phyloP scores from a whole-genome alignment of 495 filamentous ascomycete genomes.

The Hypoxylon rickii region DNA sequence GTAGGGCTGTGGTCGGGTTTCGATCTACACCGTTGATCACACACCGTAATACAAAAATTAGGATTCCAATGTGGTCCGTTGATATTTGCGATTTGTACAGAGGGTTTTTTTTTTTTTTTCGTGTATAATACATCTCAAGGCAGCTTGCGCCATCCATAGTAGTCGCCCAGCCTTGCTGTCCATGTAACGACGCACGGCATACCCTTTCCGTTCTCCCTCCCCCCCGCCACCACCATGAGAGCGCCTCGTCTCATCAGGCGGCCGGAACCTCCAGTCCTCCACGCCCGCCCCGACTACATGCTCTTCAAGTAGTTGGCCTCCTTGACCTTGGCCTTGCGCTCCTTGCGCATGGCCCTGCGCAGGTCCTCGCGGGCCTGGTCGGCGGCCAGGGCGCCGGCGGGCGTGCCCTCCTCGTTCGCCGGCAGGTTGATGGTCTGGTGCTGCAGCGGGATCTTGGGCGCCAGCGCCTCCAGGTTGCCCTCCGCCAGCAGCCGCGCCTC shows the following conservation, averaged over 20 bases:
- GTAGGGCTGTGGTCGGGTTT: no score
- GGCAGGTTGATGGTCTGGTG: conserved; percentile 87
- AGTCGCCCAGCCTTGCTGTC: no score
- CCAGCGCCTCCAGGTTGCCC: conserved; percentile 65
- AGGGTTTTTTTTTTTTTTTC: no score
- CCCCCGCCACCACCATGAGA: background rate
- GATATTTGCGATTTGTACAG: background rate
- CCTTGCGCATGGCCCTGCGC: conserved; percentile 69
- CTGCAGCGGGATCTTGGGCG: conserved; percentile 76
- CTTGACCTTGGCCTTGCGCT: conserved; percentile 80
- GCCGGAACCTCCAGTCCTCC: no score
- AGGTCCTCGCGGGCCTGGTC: conserved; percentile 65
- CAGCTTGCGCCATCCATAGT: no score
- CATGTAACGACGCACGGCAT: no score
- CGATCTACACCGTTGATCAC: no score
- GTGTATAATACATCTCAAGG: background rate
- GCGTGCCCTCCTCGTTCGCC: conserved; percentile 59
- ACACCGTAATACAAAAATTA: no score
- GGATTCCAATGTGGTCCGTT: no score
- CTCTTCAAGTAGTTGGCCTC: conserved; percentile 91
- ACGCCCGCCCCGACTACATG: conserved; percentile 54
- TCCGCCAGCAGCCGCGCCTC: conserved; percentile 68
- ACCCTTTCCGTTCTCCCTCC: background rate
- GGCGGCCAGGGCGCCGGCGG: conserved; percentile 54
- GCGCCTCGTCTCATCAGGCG: background rate